phyloP scores from a whole-genome alignment of 768 basidiomycete genomes.

The Psilocybe cyanescens region DNA sequence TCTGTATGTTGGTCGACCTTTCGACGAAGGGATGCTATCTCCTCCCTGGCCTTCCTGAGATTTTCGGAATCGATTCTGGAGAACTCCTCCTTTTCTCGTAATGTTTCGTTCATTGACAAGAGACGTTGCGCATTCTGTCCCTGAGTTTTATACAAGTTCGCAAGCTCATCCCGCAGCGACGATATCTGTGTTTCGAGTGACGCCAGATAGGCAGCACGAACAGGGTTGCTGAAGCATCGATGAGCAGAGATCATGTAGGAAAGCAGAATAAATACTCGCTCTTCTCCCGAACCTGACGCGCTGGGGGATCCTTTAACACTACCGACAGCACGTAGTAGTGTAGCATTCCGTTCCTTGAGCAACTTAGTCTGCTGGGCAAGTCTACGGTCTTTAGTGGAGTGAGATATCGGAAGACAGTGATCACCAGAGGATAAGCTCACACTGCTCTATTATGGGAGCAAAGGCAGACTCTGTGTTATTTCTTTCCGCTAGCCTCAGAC shows the following conservation, averaged over 20 bases:
- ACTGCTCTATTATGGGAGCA: slow-evolving; percentile 89
- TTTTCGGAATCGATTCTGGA: slow-evolving; percentile 82
- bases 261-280: slow-evolving; percentile 49
- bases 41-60: slow-evolving; percentile 76
- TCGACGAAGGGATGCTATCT: slow-evolving; percentile 66
- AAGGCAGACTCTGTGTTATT: slow-evolving; percentile 83
- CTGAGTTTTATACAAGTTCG: slow-evolving; percentile 94
- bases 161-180: slow-evolving; percentile 87
- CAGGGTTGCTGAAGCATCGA: slow-evolving; percentile 64
- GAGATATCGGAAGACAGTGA: slow-evolving; percentile 13
- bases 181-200: slow-evolving; percentile 96
- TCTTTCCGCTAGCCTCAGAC: slow-evolving; percentile 79
- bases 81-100: slow-evolving; percentile 91
- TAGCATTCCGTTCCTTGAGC: slow-evolving; percentile 90
- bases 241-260: slow-evolving; percentile 16
- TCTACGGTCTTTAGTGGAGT: slow-evolving; percentile 69
- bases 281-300: slow-evolving; percentile 69
- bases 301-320: slow-evolving; percentile 67
- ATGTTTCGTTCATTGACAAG: slow-evolving; percentile 91
- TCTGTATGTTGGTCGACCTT: slow-evolving; percentile 87
- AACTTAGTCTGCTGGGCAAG: slow-evolving; percentile 92
- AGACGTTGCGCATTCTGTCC: slow-evolving; percentile 94
- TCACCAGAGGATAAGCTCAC: slow-evolving; percentile 49
- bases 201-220: slow-evolving; percentile 84
- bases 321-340: slow-evolving; percentile 82